Conservation (phyloP, 2,329 filamentous ascomycete genomes). For the Pleoardoris graminearum region DNA sequence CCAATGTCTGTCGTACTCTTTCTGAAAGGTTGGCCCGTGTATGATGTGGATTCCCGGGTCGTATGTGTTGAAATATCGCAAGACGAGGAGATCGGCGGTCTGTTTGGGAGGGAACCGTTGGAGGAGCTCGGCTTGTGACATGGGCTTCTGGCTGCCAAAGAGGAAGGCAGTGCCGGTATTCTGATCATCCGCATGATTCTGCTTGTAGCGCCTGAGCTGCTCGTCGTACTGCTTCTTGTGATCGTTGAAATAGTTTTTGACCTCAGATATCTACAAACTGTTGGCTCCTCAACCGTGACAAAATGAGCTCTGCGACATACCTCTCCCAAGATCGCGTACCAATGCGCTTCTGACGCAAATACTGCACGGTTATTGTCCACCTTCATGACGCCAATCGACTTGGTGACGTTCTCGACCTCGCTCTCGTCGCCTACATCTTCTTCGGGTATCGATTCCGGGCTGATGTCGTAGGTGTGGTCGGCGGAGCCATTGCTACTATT, state of each 20-base stretch:
- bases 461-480: constrained; percentile 55
- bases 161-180: constrained; percentile 74
- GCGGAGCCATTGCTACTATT: constrained; percentile 37
- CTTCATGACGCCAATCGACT: constrained; percentile 58
- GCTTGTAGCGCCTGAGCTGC: constrained; percentile 75
- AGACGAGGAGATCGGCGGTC: constrained; percentile 80
- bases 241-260: constrained; percentile 83
- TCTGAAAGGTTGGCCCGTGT: constrained; percentile 76
- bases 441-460: constrained; percentile 59
- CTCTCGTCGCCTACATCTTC: constrained; percentile 62
- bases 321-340: constrained; percentile 57
- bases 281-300: constrained; percentile 13
- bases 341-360: constrained; percentile 57
- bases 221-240: constrained; percentile 90
- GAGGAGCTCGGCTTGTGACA: constrained; percentile 76
- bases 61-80: constrained; percentile 86
- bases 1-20: constrained; percentile 69
- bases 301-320: constrained; percentile 24
- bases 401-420: constrained; percentile 60
- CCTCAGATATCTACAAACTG: constrained; percentile 72
- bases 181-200: constrained; percentile 61
- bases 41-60: constrained; percentile 63
- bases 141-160: constrained; percentile 70
- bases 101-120: constrained; percentile 78
- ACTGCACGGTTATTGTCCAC: constrained; percentile 54